Base-by-base conservation (phyloP, 805 yeast species). In the Saccharomycopsis sp. region DNA sequence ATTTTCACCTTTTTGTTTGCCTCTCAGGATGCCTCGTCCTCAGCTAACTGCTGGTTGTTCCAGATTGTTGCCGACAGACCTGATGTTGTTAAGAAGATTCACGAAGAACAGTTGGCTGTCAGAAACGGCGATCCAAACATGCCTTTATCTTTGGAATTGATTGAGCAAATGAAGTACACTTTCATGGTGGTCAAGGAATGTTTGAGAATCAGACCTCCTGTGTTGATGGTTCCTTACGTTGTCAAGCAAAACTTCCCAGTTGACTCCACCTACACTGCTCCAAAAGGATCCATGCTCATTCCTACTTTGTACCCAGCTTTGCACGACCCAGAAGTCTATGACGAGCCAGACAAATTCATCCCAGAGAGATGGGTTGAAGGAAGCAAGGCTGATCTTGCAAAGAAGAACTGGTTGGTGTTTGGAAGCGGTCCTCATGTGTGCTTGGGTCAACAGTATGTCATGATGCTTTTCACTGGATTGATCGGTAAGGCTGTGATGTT, bases 371-470 rank as follows among this genome's bases (percentile, higher is more conserved):
- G 98, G 98, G 78, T 69, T 24, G 87, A 80, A 68, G 92, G 91
- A 56, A 79, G 94, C 5, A 75, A 82, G 54, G 96, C 93, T 19
- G 81, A 79, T 68, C 82, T 82, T 74, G 86, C 86, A 47, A 86
- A 85, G 71, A 87, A 87, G 72, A 92, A 92, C 77, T 94, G 97
- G 97, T 81, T 94, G 64, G 97, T 93, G 9, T 94, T 94, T 67
- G 99, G 99, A 63, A 85, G 96, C 52, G 99, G 99, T 58, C 93
- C 97, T 12, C 99, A 94, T 71, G 91, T 88, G 58, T 94, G 99
- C 75, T 76, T 94, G 63, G 99, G 99, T 65, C 96, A 91, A 77
- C 88, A 84, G 62, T 94, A 94, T 69, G 99, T 94, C 61, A 80
- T 89, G 82, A 85, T 89, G 82, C 81, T 93, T 62, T 88, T 94